phyloP scores from a whole-genome alignment of 495 filamentous ascomycete genomes.

The Hyaloscypha variabilis region DNA sequence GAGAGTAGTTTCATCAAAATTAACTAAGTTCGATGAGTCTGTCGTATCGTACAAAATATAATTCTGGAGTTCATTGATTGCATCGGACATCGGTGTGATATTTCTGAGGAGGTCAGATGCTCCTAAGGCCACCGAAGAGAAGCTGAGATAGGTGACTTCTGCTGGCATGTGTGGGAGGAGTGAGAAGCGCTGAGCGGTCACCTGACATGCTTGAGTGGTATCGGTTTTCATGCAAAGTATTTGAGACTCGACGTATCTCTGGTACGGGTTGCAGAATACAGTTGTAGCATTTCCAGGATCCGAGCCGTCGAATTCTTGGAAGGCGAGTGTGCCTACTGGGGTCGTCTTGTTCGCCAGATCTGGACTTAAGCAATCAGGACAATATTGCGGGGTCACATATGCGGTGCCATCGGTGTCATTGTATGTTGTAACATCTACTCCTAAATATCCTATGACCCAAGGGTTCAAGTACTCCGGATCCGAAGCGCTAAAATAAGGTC shows the following conservation, averaged over 20 bases:
- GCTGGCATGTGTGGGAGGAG: slow-evolving; percentile 19
- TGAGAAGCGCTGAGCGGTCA: slow-evolving; percentile 26
- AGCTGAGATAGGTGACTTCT: slow-evolving; percentile 23
- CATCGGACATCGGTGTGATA: slow-evolving; percentile 7
- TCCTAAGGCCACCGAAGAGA: slow-evolving; percentile 13
- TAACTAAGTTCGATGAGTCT: neutral
- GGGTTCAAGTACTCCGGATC: slow-evolving; percentile 5
- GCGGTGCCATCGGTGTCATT: neutral
- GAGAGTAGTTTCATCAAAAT: neutral
- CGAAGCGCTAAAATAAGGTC: slow-evolving; percentile 18
- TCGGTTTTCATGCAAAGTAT: slow-evolving; percentile 16
- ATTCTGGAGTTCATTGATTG: slow-evolving; percentile 20
- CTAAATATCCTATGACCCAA: slow-evolving; percentile 26
- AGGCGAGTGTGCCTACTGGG: slow-evolving; percentile 16
- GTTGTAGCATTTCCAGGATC: slow-evolving; percentile 11
- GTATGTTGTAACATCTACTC: slow-evolving; percentile 12
- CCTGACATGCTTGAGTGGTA: slow-evolving; percentile 6
- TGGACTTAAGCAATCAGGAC: slow-evolving; percentile 23
- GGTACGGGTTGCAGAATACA: slow-evolving; percentile 22
- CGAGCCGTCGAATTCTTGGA: slow-evolving; percentile 25
- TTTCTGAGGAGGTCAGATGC: slow-evolving; percentile 19
- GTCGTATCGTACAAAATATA: slow-evolving; percentile 18
- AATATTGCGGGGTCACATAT: slow-evolving; percentile 8
- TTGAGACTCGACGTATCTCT: slow-evolving; percentile 23
- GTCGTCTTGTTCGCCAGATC: slow-evolving; percentile 10